Evolutionary conservation across 2,329 filamentous ascomycete genomes (phyloP), one percentile per base, ranked within the genome.

Genomic region (Aureobasidium sp.): DNA sequence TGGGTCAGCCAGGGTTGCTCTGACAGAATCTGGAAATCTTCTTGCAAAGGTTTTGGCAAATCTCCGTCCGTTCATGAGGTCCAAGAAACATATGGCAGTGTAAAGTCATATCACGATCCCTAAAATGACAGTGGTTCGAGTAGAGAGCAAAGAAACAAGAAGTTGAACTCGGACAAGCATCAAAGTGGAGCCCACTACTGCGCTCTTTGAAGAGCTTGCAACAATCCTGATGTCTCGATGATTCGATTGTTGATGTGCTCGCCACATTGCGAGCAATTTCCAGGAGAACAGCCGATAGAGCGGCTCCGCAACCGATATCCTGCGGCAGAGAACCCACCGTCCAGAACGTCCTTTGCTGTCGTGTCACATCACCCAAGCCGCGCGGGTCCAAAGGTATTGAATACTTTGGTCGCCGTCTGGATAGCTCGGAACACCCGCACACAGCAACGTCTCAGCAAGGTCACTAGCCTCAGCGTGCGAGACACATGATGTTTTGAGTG

Each of bases 321-420:
- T 43, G 54, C 27, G 54, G 54, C 54, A 58, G 33, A 16, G 25
- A 43, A 20, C 16, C 38, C 53, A 56, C 38, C 38, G 53, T 31
- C 38, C 38, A 43, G 54, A 58, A 43, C 54, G 54, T 43, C 38
- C 43, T 27, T n/a, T 43, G 54, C 54, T 31, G 54, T 58, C 54
- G 54, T 58, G 36, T 20, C 54, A 58, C 54, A 58, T 43, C 54
- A 58, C 54, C 54, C 54, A 58, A 58, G 54, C 54, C 54, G 54
- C 54, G 38, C 54, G 54, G 53, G 54, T 58, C 16, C 29, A 23
- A n/a, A 56, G 18, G 38, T 58, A 43, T 27, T 25, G 10, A 40
- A 58, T 43, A 55, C 53, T 42, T 42, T 15, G 23, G 25, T 42
- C n/a, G 23, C n/a, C 25, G 23, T 56, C 36, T 42, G 53, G 38